Percentiles rank a stretch among this genome's conserved stretches.
Conservation (phyloP, 1,139 yeast species). For the Nakaseomyces kungkrabaensis region DNA sequence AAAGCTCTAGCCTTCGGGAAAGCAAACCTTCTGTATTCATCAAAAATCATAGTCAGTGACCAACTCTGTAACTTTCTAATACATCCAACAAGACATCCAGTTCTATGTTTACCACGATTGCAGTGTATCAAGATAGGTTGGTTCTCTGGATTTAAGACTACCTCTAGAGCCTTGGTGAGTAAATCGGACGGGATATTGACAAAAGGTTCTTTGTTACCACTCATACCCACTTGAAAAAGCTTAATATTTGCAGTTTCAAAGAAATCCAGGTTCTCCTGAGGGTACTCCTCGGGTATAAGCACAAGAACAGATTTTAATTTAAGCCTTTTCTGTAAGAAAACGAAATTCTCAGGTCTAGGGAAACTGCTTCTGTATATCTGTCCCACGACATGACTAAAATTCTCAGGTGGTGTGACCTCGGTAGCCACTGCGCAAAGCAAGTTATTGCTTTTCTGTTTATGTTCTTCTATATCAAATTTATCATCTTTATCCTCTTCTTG, state of each 20-base stretch:
- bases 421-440: background rate
- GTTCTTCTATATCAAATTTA: slow-evolving; percentile 21
- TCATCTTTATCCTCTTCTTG: slow-evolving; percentile 26
- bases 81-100: slow-evolving; percentile 94
- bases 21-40: slow-evolving; percentile 88
- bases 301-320: slow-evolving; percentile 68
- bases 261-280: slow-evolving; percentile 61
- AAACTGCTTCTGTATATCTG: slow-evolving; percentile 79
- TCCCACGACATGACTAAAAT: slow-evolving; percentile 76
- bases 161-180: slow-evolving; percentile 70
- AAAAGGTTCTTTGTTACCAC: slow-evolving; percentile 93
- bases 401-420: slow-evolving; percentile 65
- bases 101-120: slow-evolving; percentile 91
- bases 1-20: slow-evolving; percentile 90
- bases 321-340: slow-evolving; percentile 47
- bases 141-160: slow-evolving; percentile 71
- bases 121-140: slow-evolving; percentile 92
- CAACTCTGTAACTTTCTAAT: slow-evolving; percentile 78
- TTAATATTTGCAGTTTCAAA: slow-evolving; percentile 49
- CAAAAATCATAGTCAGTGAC: slow-evolving; percentile 89
- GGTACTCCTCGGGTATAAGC: slow-evolving; percentile 85
- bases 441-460: slow-evolving; percentile 11
- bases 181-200: slow-evolving; percentile 71
- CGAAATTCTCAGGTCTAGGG: slow-evolving; percentile 75
- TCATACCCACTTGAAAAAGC: slow-evolving; percentile 81